A percentile compares a stretch with the other conserved stretches of the same genome.
Conservation (phyloP, 805 yeast genomes). For the Vanderwaltozyma polyspora region DNA sequence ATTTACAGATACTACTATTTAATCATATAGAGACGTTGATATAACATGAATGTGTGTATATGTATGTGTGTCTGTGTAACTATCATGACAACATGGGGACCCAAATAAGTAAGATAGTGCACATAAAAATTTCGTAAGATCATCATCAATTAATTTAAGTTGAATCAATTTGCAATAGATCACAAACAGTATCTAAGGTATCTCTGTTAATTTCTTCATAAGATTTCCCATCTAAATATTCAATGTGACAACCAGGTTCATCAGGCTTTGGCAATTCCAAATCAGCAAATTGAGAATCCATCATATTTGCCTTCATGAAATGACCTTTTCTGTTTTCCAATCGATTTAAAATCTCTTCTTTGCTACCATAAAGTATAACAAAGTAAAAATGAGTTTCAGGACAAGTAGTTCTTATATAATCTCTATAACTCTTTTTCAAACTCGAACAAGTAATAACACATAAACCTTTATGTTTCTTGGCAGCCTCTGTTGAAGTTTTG, state of each 20-base stretch:
- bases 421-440: constrained; percentile 64
- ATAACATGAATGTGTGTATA: too few species aligned
- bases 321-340: constrained; percentile 60
- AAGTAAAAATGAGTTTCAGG: constrained; percentile 38
- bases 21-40: too few species aligned
- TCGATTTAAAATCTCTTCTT: constrained; percentile 48
- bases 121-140: too few species aligned
- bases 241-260: constrained; percentile 22
- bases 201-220: constrained; percentile 12
- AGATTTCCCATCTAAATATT: constrained; percentile 22
- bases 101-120: not conserved
- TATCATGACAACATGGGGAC: too few species aligned
- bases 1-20: too few species aligned
- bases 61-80: too few species aligned
- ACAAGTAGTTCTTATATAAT: constrained; percentile 34
- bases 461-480: constrained; percentile 25
- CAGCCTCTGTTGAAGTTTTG: constrained; percentile 29
- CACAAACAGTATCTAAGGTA: not conserved
- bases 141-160: too few species aligned
- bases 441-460: constrained; percentile 74
- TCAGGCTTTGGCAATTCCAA: constrained; percentile 57
- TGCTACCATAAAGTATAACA: constrained; percentile 56
- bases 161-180: not conserved
- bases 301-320: constrained; percentile 81
- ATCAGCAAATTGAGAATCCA: constrained; percentile 62